These are phyloP conservation scores for Lactarius psammicola DNA, from an alignment of 768 basidiomycete genomes.

Conservation along the genomic window DNA sequence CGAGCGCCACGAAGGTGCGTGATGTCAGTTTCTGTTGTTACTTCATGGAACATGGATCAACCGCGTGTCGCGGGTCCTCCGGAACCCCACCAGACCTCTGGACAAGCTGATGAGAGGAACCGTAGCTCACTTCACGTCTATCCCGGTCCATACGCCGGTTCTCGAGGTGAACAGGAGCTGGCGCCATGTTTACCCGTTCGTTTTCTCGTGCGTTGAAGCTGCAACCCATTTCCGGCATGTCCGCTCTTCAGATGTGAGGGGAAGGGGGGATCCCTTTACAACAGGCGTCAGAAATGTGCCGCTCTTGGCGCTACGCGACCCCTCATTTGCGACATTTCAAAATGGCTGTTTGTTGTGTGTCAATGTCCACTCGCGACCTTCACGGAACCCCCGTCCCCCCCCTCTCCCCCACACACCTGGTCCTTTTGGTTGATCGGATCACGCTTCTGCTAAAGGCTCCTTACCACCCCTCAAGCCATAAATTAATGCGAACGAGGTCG, in stretches of 20 bases:
- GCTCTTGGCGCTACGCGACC: not conserved
- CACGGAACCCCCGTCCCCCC: not conserved
- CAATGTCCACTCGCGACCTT: not conserved
- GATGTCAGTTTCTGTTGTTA: not conserved
- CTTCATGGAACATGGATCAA: constrained; percentile 1
- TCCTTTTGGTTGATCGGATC: constrained; percentile 8
- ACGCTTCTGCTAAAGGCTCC: not conserved
- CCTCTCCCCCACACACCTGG: not conserved
- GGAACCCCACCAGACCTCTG: not conserved
- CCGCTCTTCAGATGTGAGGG: not conserved
- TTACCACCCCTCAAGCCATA: constrained; percentile 35
- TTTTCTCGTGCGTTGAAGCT: not conserved
- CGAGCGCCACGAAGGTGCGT: constrained; percentile 3
- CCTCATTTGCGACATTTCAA: constrained; percentile 3
- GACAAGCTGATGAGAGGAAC: not conserved
- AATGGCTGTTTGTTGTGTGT: not conserved
- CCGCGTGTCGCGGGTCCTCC: not conserved
- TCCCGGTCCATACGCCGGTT: not conserved
- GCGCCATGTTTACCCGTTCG: not conserved
- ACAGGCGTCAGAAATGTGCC: not conserved
- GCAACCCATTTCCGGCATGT: not conserved
- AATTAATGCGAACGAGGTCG: constrained; percentile 48
- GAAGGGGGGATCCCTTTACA: not conserved
- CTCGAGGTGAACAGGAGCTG: not conserved
- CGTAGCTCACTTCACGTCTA: not conserved